These are phyloP conservation scores for Phaffia australis DNA, from an alignment of 768 basidiomycete genomes.

Conservation along the genomic window DNA sequence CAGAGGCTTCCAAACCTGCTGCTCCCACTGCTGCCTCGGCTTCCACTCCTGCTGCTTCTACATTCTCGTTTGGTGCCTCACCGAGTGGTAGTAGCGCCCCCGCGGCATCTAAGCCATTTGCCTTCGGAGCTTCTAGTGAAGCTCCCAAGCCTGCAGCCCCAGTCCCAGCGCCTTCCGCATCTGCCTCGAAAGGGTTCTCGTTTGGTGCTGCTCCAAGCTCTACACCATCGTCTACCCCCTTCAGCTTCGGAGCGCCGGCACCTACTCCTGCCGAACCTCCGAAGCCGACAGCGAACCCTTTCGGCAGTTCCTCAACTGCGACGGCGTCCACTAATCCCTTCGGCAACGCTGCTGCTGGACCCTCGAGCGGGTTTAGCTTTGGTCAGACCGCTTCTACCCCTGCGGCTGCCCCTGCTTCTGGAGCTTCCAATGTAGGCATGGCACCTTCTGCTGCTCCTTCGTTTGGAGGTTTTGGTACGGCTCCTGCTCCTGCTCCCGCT, in stretches of 20 bases:
- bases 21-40: not conserved
- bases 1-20: not conserved
- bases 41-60: not conserved
- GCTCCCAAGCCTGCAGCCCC: too few species aligned
- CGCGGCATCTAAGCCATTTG: not conserved
- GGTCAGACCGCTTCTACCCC: slow-evolving; percentile 4
- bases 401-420: slow-evolving; percentile 8
- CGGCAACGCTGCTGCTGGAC: too few species aligned
- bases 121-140: not conserved
- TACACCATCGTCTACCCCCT: not conserved
- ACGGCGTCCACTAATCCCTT: too few species aligned
- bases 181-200: too few species aligned
- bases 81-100: not conserved
- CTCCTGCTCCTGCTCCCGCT: not conserved
- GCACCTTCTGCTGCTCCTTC: too few species aligned
- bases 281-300: slow-evolving; percentile 4
- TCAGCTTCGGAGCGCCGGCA: not conserved
- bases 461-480: not conserved
- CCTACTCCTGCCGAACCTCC: not conserved
- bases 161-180: too few species aligned
- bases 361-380: not conserved
- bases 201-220: too few species aligned
- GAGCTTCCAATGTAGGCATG: not conserved
- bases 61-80: slow-evolving; percentile 1
- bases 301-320: not conserved